Evolutionary conservation across 495 filamentous ascomycete genomes (phyloP).

Genomic region (Penicillium lividum): DNA sequence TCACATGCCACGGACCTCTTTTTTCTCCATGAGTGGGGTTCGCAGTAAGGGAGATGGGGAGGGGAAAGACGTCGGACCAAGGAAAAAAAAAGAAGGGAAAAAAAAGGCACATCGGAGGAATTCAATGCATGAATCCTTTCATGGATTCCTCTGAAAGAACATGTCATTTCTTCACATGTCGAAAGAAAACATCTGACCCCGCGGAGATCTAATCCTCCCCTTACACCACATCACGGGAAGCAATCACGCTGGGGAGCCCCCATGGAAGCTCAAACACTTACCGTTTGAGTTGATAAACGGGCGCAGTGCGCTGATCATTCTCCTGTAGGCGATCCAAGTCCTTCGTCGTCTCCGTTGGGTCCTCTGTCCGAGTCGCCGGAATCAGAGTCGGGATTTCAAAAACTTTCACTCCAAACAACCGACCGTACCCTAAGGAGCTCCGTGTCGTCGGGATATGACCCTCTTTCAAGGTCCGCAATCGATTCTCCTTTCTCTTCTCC

Average conservation of each 20-base stretch:
- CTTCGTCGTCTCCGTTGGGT: conserved; percentile 48
- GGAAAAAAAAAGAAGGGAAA: conserved; percentile 1
- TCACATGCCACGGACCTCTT: conserved; percentile 21
- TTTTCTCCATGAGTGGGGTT: conserved; percentile 5
- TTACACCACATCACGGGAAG: conserved; percentile 5
- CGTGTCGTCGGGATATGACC: conserved; percentile 45
- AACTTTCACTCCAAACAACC: conserved; percentile 49
- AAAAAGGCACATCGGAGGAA: conserved; percentile 5
- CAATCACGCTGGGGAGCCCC: conserved; percentile 10
- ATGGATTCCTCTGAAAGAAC: neutral
- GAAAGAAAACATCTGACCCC: conserved; percentile 1
- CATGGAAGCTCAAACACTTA: conserved; percentile 6
- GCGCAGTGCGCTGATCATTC: conserved; percentile 24
- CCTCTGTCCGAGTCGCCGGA: conserved; percentile 46
- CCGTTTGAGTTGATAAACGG: conserved; percentile 16
- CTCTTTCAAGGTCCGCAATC: conserved; percentile 41
- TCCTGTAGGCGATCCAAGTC: conserved; percentile 46
- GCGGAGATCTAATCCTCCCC: neutral
- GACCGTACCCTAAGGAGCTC: conserved; percentile 43
- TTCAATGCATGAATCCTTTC: neutral
- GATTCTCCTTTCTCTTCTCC: conserved; percentile 26
- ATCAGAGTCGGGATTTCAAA: conserved; percentile 53
- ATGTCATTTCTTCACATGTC: neutral
- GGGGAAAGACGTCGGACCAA: neutral
- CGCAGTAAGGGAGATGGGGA: conserved; percentile 9